A percentile compares a stretch with the other conserved stretches of the same genome.
These are phyloP conservation scores for Teratosphaeriaceae sp. DNA, from an alignment of 2,329 filamentous ascomycete species.

Conservation along the genomic window DNA sequence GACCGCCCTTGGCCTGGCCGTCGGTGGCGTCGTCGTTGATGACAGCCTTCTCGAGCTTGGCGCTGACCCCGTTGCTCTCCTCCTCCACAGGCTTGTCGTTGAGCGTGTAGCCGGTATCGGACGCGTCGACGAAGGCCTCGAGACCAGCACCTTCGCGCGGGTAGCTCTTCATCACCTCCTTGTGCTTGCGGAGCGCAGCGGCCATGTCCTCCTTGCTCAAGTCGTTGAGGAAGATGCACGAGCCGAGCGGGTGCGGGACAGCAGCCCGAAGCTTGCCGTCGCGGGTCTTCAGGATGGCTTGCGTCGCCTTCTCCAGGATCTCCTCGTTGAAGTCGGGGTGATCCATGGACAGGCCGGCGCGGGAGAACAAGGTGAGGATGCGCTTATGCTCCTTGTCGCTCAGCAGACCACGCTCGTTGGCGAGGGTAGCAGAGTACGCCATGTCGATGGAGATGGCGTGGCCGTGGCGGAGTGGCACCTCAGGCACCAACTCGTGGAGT, in stretches of 20 bases:
- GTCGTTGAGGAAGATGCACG: slow-evolving; percentile 63
- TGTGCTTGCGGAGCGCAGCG: slow-evolving; percentile 55
- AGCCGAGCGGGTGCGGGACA: slow-evolving; percentile 61
- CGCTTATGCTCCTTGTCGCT: slow-evolving; percentile 54
- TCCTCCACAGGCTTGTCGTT: slow-evolving; percentile 36
- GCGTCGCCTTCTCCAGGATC: slow-evolving; percentile 58
- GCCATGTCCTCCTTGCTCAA: slow-evolving; percentile 57
- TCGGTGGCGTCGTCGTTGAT: slow-evolving; percentile 29
- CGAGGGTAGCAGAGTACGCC: slow-evolving; percentile 66
- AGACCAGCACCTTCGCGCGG: slow-evolving; percentile 59
- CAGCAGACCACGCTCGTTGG: slow-evolving; percentile 56
- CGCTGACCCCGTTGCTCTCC: slow-evolving; percentile 19
- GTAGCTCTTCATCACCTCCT: slow-evolving; percentile 55
- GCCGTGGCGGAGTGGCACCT: slow-evolving; percentile 62
- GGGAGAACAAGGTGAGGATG: slow-evolving; percentile 61
- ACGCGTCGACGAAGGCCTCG: slow-evolving; percentile 63
- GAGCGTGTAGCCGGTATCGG: slow-evolving; percentile 57
- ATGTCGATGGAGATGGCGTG: slow-evolving; percentile 72
- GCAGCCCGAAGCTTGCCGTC: slow-evolving; percentile 62
- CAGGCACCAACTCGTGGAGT: slow-evolving; percentile 62
- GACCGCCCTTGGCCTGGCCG: slow-evolving; percentile 14
- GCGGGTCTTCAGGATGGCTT: slow-evolving; percentile 64
- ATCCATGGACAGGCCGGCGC: slow-evolving; percentile 65
- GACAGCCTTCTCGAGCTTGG: slow-evolving; percentile 26
- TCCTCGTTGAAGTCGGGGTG: slow-evolving; percentile 61